Conservation (phyloP, 345 rosid species). For the Populus davidiana region DNA sequence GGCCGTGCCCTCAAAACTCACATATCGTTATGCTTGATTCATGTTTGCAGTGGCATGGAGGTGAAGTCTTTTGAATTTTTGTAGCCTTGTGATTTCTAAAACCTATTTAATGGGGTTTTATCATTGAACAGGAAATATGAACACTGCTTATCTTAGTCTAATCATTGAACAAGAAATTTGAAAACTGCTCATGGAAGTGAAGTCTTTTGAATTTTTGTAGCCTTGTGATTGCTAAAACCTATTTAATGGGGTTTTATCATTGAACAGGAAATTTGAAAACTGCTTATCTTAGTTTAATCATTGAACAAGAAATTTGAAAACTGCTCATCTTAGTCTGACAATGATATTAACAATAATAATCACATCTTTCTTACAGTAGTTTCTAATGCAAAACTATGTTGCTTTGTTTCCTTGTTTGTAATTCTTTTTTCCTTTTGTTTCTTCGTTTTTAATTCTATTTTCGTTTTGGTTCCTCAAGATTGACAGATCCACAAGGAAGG, state of each 20-base stretch:
- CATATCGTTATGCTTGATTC: not conserved
- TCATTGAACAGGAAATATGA: not conserved
- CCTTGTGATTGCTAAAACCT: not conserved
- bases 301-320: not conserved
- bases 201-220: not conserved
- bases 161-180: not conserved
- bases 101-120: not conserved
- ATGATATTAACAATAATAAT: not conserved
- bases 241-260: not conserved
- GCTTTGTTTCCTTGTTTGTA: not conserved
- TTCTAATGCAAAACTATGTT: not conserved
- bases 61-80: not conserved
- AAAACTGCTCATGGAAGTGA: not conserved
- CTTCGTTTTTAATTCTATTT: not conserved
- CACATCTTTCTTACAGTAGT: not conserved
- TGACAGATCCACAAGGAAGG: slow-evolving; percentile 53
- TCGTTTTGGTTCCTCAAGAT: slow-evolving; percentile 27
- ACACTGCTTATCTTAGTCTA: too few relatives aligned
- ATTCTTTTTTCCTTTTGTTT: not conserved
- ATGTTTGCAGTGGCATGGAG: not conserved
- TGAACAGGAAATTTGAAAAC: not conserved
- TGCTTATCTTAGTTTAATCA: too few relatives aligned
- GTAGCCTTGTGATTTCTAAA: not conserved
- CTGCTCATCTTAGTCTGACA: not conserved
- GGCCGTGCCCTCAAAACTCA: not conserved